Evolutionary conservation across 176 grass and related monocot genomes (phyloP), one percentile per base, ranked within the genome.

Genomic region (Paspalum notatum): DNA sequence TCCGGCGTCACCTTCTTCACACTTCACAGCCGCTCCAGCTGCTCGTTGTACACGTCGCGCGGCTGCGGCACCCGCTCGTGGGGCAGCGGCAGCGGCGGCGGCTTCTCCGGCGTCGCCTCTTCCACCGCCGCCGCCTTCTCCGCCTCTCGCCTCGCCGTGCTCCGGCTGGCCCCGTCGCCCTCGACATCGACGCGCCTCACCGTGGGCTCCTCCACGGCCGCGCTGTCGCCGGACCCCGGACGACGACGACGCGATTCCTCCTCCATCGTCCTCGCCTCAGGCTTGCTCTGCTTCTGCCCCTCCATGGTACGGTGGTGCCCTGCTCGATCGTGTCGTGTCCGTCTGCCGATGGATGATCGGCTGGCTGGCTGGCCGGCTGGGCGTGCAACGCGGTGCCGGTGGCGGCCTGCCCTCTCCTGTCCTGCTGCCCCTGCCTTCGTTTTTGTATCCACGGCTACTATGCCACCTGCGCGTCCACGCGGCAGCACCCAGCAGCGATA

Each of bases 51-150:
- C 14, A 86, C 77, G 52, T 86, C 84, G 32, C 50, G 51, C n/a
- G 78, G 84, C 84, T 86, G 71, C 43, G 77, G 75, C 59, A 79
- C 66, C 15, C 71, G 83, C 66, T 79, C 20, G 75, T 85, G 83
- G 56, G 75, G 84, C 84, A 86, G 58, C 76, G 77, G 77, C 69
- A 24, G 72, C 84, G 60, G 66, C 66, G 37, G 1, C 71, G 5
- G 44, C 14, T 64, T 39, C 3, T 32, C 32, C 32, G 1, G 1
- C 32, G 32, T 32, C 32, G 32, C 32, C 55, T 24, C 24, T 12
- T 20, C 55, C 16, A 26, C 17, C 13, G 18, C 45, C 16, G 68
- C 56, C 27, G 16, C 72, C 14, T 43, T 16, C n/a, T 42, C 24
- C 22, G 50, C 51, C 25, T 41, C 32, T 27, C 26, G 27, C 66